phyloP scores from a whole-genome alignment of 2,329 filamentous ascomycete species.

The Thielaviopsis cerberus region DNA sequence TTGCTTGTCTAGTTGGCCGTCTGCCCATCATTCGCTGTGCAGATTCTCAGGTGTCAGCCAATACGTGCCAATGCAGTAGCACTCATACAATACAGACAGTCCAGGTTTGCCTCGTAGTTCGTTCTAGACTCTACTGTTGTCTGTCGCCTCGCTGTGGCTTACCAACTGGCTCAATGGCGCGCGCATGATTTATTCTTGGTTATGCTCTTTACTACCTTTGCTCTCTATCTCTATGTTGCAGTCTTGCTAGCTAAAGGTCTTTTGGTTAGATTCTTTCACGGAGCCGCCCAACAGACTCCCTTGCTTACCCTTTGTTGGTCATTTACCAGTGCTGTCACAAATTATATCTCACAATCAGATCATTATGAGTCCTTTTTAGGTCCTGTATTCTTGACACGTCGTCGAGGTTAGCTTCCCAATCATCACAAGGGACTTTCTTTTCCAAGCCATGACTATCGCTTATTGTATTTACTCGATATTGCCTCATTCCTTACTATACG shows the following conservation, averaged over 20 bases:
- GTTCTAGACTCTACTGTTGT: background rate
- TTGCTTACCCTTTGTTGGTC: background rate
- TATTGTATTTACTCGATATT: background rate
- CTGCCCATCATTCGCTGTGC: background rate
- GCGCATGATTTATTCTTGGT: background rate
- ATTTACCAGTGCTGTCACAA: background rate
- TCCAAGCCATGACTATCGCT: background rate
- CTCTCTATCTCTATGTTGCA: background rate
- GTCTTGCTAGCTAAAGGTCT: background rate
- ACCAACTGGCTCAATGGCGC: background rate
- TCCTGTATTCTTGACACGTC: background rate
- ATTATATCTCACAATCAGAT: background rate
- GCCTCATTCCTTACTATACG: background rate
- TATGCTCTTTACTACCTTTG: background rate
- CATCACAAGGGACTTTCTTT: background rate
- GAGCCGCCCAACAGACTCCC: background rate
- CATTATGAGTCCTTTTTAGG: background rate
- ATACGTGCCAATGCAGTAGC: background rate
- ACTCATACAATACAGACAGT: background rate
- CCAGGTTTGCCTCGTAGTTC: background rate
- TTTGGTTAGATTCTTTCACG: background rate
- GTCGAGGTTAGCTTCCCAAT: background rate
- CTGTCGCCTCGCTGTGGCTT: background rate
- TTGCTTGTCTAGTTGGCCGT: background rate
- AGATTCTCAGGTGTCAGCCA: background rate